phyloP scores from a whole-genome alignment of 2,329 filamentous ascomycete species.

The Cladosporium phlei region DNA sequence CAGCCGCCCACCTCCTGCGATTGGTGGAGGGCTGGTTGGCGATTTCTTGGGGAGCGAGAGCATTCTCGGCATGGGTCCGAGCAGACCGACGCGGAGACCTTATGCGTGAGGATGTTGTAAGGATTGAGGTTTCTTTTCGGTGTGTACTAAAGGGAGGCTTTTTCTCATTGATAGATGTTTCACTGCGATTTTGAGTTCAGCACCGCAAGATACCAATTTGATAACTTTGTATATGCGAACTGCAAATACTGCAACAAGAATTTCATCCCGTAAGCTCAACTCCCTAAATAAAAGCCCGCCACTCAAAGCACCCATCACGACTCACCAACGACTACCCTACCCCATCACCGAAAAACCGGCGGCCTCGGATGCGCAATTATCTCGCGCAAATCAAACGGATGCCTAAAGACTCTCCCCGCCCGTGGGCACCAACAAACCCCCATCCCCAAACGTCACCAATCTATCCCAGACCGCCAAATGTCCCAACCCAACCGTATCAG shows the following conservation, averaged over 20 bases:
- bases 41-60: constrained; percentile 34
- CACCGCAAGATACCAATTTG: constrained; percentile 14
- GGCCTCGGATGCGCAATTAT: neutral
- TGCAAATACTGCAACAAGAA: neutral
- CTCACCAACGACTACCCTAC: too few relatives aligned
- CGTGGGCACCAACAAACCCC: neutral
- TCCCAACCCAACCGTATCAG: neutral
- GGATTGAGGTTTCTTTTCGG: too few relatives aligned
- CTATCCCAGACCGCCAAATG: neutral
- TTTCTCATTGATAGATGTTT: too few relatives aligned
- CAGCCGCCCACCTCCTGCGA: constrained; percentile 9
- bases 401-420: neutral
- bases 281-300: neutral
- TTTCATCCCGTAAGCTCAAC: too few relatives aligned
- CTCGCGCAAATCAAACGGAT: neutral
- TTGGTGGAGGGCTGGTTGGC: constrained; percentile 25
- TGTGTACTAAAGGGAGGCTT: too few relatives aligned
- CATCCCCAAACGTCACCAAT: neutral
- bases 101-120: too few relatives aligned
- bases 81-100: constrained; percentile 2
- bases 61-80: constrained; percentile 24
- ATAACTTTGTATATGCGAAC: neutral
- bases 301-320: neutral
- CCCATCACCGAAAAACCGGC: neutral
- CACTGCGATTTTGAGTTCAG: too few relatives aligned